Conservation (phyloP, 345 rosid species). For the Dipteronia sinensis region DNA sequence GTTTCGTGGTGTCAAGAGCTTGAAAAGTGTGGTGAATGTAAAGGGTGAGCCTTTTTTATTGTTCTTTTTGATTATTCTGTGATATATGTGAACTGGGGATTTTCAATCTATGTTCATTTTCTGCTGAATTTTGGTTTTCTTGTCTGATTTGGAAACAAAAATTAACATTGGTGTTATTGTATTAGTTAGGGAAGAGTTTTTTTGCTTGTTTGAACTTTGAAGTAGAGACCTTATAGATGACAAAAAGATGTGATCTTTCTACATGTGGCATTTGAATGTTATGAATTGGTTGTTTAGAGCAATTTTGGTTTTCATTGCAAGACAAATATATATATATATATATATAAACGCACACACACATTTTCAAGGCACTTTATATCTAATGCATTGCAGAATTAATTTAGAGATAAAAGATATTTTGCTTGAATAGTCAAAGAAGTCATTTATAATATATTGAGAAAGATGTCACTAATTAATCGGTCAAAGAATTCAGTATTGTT, state of each 20-base stretch:
- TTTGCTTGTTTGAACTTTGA: no score
- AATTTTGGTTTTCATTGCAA: background rate
- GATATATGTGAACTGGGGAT: background rate
- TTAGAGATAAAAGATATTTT: no score
- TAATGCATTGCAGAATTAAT: no score
- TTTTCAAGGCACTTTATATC: no score
- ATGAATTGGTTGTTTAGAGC: background rate
- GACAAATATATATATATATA: no score
- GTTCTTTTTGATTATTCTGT: background rate
- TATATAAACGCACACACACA: no score
- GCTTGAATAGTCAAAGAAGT: no score
- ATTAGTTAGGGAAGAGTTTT: background rate
- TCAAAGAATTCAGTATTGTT: no score
- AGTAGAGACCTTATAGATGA: background rate
- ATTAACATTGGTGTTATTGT: background rate
- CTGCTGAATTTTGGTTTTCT: background rate
- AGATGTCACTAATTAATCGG: no score
- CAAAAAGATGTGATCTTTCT: background rate
- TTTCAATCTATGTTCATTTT: background rate
- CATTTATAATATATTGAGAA: no score
- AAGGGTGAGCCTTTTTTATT: conserved; percentile 37
- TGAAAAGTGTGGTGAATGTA: conserved; percentile 27
- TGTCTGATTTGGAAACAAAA: background rate
- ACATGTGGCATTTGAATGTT: background rate
- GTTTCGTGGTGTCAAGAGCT: conserved; percentile 33